phyloP scores from a whole-genome alignment of 2,329 filamentous ascomycete species.

The Colletotrichum shisoi region DNA sequence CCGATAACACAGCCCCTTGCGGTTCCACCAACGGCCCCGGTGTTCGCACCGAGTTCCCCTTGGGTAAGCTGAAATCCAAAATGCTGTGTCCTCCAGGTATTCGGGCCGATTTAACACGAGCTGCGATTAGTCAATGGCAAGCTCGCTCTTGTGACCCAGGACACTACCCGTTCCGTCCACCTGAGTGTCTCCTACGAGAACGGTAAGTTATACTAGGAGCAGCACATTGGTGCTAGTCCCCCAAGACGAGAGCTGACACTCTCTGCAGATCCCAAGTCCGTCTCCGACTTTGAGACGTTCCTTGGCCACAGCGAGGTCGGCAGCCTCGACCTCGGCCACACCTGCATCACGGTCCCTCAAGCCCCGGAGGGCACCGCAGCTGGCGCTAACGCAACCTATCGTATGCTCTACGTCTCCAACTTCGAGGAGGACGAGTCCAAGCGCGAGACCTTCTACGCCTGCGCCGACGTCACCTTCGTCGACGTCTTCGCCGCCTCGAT shows the following conservation, averaged over 20 bases:
- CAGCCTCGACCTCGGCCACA: conserved; percentile 56
- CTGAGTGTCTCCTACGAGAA: conserved; percentile 62
- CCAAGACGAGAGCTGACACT: neutral
- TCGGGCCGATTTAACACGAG: neutral
- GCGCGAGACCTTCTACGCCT: conserved; percentile 59
- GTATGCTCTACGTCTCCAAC: conserved; percentile 57
- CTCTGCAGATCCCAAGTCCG: conserved; percentile 50
- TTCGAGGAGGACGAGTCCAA: conserved; percentile 51
- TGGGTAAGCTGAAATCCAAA: conserved; percentile 52
- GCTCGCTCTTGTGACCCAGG: conserved; percentile 64
- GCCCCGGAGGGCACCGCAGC: conserved; percentile 48
- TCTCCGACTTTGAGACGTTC: conserved; percentile 53
- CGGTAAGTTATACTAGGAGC: conserved; percentile 48
- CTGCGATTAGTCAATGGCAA: conserved; percentile 59
- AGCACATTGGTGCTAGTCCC: neutral
- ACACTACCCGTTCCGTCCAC: conserved; percentile 63
- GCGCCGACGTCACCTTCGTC: conserved; percentile 58
- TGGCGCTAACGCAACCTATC: conserved; percentile 58
- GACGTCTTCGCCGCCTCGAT: conserved; percentile 48
- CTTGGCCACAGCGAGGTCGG: conserved; percentile 49
- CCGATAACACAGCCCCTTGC: conserved; percentile 66
- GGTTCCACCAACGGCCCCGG: conserved; percentile 58
- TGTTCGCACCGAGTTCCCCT: conserved; percentile 64
- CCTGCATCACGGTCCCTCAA: conserved; percentile 53
- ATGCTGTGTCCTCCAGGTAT: neutral